These are phyloP conservation scores for Porodaedalea pini DNA, from an alignment of 1,284 basidiomycete species.

Conservation along the genomic window DNA sequence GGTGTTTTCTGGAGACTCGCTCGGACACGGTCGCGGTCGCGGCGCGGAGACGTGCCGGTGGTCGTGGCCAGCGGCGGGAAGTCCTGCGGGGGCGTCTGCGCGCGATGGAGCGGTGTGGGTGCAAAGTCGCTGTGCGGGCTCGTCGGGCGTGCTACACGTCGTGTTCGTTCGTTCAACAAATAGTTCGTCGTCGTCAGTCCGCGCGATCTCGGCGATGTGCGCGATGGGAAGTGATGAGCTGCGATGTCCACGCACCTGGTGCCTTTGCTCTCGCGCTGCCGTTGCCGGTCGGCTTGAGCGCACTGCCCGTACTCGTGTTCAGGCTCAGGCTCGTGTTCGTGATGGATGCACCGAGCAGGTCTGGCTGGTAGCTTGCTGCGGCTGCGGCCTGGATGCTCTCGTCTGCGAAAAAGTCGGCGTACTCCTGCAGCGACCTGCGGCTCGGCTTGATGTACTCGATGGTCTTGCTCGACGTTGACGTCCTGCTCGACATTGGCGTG, in stretches of 20 bases:
- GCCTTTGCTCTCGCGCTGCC: background rate
- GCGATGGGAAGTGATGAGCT: constrained; percentile 5
- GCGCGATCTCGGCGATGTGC: constrained; percentile 5
- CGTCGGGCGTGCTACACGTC: constrained; percentile 16
- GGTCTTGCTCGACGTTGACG: constrained; percentile 33
- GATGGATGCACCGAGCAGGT: constrained; percentile 55
- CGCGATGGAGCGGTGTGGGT: constrained; percentile 19
- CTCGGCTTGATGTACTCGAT: constrained; percentile 72
- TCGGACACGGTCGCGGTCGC: constrained; percentile 10
- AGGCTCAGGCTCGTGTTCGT: constrained; percentile 29
- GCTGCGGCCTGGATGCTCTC: constrained; percentile 51
- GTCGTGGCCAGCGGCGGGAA: constrained; percentile 35
- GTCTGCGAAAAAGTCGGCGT: constrained; percentile 64
- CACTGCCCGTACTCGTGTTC: background rate
- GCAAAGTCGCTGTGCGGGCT: constrained; percentile 6
- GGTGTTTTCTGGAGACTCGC: constrained; percentile 20
- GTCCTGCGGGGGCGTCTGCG: constrained; percentile 18
- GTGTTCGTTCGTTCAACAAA: background rate
- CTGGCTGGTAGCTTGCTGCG: constrained; percentile 44
- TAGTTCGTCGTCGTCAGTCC: background rate
- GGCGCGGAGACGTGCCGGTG: constrained; percentile 23
- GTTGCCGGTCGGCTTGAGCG: background rate
- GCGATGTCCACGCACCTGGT: constrained; percentile 1
- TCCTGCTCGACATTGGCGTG: background rate
- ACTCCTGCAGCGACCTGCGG: constrained; percentile 61